Percentiles rank a stretch among this genome's conserved stretches.
Conservation (phyloP, 2,329 filamentous ascomycete species). For the Aspergillus sergii region DNA sequence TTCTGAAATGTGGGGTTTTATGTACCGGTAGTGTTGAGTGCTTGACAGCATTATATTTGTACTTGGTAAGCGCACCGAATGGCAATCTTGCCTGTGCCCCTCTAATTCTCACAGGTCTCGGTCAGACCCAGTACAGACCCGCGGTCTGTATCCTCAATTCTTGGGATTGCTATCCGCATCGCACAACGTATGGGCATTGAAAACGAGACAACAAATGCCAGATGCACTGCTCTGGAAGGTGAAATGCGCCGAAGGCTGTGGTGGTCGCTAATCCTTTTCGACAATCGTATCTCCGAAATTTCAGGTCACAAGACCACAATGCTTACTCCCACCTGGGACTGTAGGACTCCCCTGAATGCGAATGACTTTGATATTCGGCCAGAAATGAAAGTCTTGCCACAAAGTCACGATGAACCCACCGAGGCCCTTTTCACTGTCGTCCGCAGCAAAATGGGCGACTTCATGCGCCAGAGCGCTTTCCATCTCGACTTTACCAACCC, state of each 20-base stretch:
- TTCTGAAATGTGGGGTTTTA: constrained; percentile 48
- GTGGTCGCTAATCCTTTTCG: constrained; percentile 72
- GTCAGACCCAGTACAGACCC: constrained; percentile 64
- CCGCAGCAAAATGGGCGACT: constrained; percentile 46
- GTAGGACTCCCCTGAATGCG: constrained; percentile 44
- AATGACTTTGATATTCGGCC: constrained; percentile 45
- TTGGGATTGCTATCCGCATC: constrained; percentile 68
- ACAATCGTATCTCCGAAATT: constrained; percentile 69
- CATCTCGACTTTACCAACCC: constrained; percentile 54
- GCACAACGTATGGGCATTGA: constrained; percentile 71
- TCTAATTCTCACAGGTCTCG: constrained; percentile 52
- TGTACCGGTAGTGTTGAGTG: constrained; percentile 46
- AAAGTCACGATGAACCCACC: constrained; percentile 34
- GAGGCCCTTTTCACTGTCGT: constrained; percentile 50
- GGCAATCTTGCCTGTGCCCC: constrained; percentile 6
- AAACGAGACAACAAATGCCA: constrained; percentile 57
- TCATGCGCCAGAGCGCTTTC: constrained; percentile 40
- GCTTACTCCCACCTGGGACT: constrained; percentile 50
- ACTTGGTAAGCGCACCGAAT: constrained; percentile 48
- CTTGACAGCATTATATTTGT: constrained; percentile 57
- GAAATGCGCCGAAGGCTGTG: constrained; percentile 73
- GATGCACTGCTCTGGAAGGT: constrained; percentile 57
- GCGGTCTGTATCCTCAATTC: constrained; percentile 59
- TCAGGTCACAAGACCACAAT: constrained; percentile 50
- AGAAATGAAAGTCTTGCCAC: constrained; percentile 41